Percentiles rank a stretch among this genome's conserved stretches.
phyloP scores from a whole-genome alignment of 345 rosid species.

The Eucalyptus cloeziana region DNA sequence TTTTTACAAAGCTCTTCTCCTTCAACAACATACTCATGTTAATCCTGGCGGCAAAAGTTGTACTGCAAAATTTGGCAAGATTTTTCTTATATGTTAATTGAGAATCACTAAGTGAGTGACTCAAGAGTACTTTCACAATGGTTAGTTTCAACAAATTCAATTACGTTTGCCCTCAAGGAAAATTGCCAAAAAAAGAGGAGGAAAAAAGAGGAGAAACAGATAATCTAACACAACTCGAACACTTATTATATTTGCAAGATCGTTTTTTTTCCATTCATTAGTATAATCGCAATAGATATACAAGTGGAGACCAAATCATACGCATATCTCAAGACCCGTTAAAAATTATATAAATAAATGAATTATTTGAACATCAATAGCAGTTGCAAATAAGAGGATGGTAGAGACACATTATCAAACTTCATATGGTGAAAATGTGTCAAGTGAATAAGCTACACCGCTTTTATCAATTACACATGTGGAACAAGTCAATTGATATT shows the following conservation, averaged over 20 bases:
- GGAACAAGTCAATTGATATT: neutral
- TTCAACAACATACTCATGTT: neutral
- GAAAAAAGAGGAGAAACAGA: neutral
- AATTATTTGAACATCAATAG: neutral
- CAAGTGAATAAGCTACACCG: fast-evolving
- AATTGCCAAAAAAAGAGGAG: neutral
- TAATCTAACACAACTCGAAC: neutral
- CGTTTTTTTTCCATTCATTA: neutral
- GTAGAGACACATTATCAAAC: fast-evolving
- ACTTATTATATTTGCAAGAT: neutral
- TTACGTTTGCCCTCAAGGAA: neutral
- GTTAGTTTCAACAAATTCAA: neutral
- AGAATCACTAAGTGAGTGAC: neutral
- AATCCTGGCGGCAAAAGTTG: neutral
- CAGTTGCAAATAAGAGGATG: neutral
- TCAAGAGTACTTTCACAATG: neutral
- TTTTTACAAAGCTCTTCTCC: neutral
- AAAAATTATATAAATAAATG: neutral
- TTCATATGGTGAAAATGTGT: neutral
- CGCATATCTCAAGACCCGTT: neutral
- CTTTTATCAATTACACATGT: fast-evolving
- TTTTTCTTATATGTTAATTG: neutral
- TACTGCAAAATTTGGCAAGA: neutral
- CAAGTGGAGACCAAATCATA: neutral
- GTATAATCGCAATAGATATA: neutral